These are phyloP conservation scores for Endogone sp. DNA, from an alignment of 192 early-diverging fungal species.

Conservation along the genomic window DNA sequence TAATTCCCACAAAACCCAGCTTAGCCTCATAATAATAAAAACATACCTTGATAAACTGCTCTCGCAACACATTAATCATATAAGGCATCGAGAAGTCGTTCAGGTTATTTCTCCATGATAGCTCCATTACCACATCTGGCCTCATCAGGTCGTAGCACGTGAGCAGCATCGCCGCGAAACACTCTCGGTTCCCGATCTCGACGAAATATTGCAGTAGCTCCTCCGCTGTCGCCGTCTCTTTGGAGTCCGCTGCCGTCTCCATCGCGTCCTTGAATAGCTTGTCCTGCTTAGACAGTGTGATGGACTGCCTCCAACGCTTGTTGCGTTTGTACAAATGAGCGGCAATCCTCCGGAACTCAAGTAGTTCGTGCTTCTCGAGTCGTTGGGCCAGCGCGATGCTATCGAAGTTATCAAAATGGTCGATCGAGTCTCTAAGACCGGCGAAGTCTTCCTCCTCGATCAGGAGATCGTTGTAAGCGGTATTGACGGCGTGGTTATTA, in stretches of 20 bases:
- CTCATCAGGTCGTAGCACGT: constrained; percentile 94
- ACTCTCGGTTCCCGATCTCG: constrained; percentile 84
- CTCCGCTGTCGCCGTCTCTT: constrained; percentile 84
- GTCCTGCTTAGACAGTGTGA: constrained; percentile 95
- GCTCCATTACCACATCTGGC: constrained; percentile 92
- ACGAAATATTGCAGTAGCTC: constrained; percentile 96
- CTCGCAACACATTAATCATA: constrained; percentile 87
- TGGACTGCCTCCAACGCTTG: constrained; percentile 94
- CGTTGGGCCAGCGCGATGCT: constrained; percentile 84
- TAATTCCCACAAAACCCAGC: not conserved
- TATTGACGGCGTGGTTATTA: constrained; percentile 95
- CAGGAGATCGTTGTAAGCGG: constrained; percentile 91
- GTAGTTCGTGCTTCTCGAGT: constrained; percentile 92
- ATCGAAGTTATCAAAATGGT: constrained; percentile 95
- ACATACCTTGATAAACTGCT: constrained; percentile 81
- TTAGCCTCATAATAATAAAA: too few relatives aligned
- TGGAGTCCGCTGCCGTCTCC: constrained; percentile 94
- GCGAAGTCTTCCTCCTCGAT: constrained; percentile 99
- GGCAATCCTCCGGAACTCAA: constrained; percentile 97
- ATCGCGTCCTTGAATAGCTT: constrained; percentile 98
- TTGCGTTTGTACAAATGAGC: constrained; percentile 96
- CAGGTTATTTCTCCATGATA: constrained; percentile 85
- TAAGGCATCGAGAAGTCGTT: constrained; percentile 98
- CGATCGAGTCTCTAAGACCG: constrained; percentile 89
- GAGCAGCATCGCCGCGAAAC: constrained; percentile 90